Evolutionary conservation across 2,329 filamentous ascomycete species (phyloP), one percentile per base, ranked within the genome.

Genomic region (Drechslerella stenobrocha): DNA sequence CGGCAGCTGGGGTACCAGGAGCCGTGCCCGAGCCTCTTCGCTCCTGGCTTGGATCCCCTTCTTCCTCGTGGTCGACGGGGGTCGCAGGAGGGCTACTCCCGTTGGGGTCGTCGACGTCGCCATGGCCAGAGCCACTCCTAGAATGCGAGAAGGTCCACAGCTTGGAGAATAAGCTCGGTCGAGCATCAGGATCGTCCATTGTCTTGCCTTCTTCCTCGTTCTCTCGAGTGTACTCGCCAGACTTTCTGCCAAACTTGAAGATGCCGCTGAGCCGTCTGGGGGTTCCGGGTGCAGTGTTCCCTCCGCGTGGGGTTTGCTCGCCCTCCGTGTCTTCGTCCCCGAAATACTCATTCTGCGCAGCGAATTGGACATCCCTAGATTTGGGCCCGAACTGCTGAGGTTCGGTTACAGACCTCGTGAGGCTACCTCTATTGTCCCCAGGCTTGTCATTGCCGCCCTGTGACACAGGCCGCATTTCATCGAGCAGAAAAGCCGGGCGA

Each of bases 171-270:
- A 73, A 70, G 24, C 71, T 70, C 7, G 67, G 70, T 40, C 71
- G 48, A n/a, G 55, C 69, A 56, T 66, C 70, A 9, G 70, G 52
- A 15, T 67, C 64, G 30, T 71, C 60, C 5, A 72, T 57, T 3
- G 64, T 72, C 51, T 73, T 72, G 7, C 70, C 69, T 57, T 72
- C 72, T 22, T 73, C 72, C 8, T 72, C 72, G 6, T 63, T 70
- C 18, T 67, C 63, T 9, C 63, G 63, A 9, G 66, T 66, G 48
- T 70, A 73, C 44, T 73, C 72, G 4, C 70, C 61, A 13, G 71
- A 72, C 4, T 40, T 60, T 22, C 28, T 59, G 18, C 47, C 57
- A 22, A 67, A 51, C 50, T 52, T 67, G 24, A 67, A 67, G 11
- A 67, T 67, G n/a, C 63, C 63, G 32, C 63, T 67, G 18, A 60